Base-by-base conservation (phyloP, 768 basidiomycete species). In the Russula virescens region DNA sequence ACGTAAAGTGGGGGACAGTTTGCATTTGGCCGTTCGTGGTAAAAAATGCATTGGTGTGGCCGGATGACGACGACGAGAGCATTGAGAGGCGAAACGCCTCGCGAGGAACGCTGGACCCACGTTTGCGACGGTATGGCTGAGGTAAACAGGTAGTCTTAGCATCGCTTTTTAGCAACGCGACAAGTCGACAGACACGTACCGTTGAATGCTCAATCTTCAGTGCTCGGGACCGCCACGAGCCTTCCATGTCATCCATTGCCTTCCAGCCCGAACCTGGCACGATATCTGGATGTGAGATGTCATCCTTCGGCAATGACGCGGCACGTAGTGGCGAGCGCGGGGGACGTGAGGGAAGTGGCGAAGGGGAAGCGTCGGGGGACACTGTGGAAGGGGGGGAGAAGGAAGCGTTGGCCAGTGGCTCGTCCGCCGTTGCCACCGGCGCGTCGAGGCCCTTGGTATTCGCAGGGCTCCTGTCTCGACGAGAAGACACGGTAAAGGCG, bases 381-480 rank as follows among this genome's bases (percentile, higher is more conserved):
- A 48, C 50, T 31, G 31, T 31, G 28, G 53, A 50, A 65, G 60
- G 45, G 65, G 66, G 23, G 64, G 68, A 52, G 40, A 34, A 21
- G 14, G 67, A 65, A 26, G 64, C 48, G 18, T 66, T 65, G 42
- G 60, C 70, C 40, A 68, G 51, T 19, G 63, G 43, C 26, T 68
- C 61, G 28, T 54, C 57, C 53, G 56, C 59, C 42, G 34, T 60
- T 60, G 58, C 62, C 56, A 34, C 35, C 18, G 60, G 64, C 48
- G 42, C 66, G 52, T 66, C 55, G 21, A 63, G 64, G 53, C 43
- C 55, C 45, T 46, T 56, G 43, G 67, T 43, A 52, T 68, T 61
- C 18, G 66, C 69, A 10, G 53, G 23, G 60, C 72, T 72, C 65
- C 66, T 70, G n/a, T 68, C 71, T 51, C 71, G 65, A 63, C 56